These are phyloP conservation scores for Cyberlindnera bimundalis DNA, from an alignment of 805 yeast species.

Conservation along the genomic window DNA sequence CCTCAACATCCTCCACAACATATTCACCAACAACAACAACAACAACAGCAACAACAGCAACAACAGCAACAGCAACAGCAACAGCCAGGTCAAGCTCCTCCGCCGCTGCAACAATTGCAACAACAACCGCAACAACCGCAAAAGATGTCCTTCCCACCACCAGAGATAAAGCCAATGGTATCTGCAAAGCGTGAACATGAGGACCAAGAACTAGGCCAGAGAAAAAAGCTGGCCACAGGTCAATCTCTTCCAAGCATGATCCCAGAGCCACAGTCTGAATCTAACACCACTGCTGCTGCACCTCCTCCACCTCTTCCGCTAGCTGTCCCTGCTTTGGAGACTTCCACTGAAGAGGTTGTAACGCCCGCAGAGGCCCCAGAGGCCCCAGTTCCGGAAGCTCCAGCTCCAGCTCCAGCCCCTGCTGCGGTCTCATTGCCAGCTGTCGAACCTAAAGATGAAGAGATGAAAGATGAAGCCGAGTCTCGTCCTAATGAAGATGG, in stretches of 20 bases:
- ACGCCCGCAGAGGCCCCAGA: background rate
- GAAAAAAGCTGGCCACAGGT: constrained; percentile 11
- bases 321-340: background rate
- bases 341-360: background rate
- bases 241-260: constrained; percentile 1
- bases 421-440: too few species aligned
- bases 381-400: background rate
- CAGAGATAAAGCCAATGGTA: constrained; percentile 8
- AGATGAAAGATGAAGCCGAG: constrained; percentile 3
- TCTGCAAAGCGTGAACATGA: constrained; percentile 18
- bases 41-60: background rate
- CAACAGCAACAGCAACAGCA: too few species aligned
- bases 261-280: background rate
- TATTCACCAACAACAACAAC: background rate
- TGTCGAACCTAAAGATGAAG: constrained; percentile 2
- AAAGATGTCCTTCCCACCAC: constrained; percentile 11
- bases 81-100: background rate
- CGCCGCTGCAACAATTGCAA: constrained; percentile 4
- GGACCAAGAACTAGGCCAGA: constrained; percentile 12
- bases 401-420: constrained; percentile 1
- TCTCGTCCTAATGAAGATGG: background rate
- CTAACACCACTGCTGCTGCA: background rate
- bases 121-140: background rate
- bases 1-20: too few species aligned
- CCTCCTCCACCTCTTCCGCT: too few species aligned